Percentiles rank a stretch among this genome's conserved stretches.
Conservation (phyloP, 345 rosid genomes). For the Microcos paniculata region DNA sequence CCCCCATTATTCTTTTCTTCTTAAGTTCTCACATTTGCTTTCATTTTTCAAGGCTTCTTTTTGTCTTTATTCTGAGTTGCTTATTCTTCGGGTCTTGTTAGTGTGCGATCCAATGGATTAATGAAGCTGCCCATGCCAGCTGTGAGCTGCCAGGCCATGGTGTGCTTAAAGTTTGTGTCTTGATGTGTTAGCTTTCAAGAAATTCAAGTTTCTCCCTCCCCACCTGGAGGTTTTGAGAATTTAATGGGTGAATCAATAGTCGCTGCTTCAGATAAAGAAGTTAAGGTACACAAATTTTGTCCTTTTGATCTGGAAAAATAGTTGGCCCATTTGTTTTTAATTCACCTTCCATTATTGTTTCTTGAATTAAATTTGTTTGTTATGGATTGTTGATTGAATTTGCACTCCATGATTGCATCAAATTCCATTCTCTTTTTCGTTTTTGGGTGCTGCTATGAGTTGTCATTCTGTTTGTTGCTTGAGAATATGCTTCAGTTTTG, state of each 20-base stretch:
- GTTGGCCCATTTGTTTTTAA: slow-evolving; percentile 24
- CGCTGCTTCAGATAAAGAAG: slow-evolving; percentile 40
- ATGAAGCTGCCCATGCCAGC: slow-evolving; percentile 20
- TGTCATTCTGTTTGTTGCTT: slow-evolving; percentile 28
- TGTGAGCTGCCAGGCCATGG: slow-evolving; percentile 17
- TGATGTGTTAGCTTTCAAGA: slow-evolving; percentile 25
- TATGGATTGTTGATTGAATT: slow-evolving; percentile 9
- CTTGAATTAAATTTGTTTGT: slow-evolving; percentile 20
- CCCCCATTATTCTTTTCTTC: slow-evolving; percentile 21
- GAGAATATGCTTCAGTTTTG: slow-evolving; percentile 20
- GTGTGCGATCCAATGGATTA: slow-evolving; percentile 27
- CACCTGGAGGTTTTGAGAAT: slow-evolving; percentile 13
- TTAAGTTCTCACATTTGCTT: slow-evolving; percentile 9
- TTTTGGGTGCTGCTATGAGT: slow-evolving; percentile 20
- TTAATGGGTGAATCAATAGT: slow-evolving; percentile 59
- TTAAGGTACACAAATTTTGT: slow-evolving; percentile 51
- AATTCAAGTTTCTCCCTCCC: slow-evolving; percentile 19
- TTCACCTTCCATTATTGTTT: slow-evolving; percentile 22
- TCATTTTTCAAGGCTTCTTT: slow-evolving; percentile 12
- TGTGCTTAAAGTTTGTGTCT: slow-evolving; percentile 14
- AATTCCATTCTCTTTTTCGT: slow-evolving; percentile 17
- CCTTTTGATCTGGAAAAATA: slow-evolving; percentile 28
- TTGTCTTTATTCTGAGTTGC: slow-evolving; percentile 34
- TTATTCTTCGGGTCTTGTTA: slow-evolving; percentile 15
- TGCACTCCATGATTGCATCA: slow-evolving; percentile 13